Percentiles rank a stretch among this genome's conserved stretches.
Conservation (phyloP, 208 protist species). For the Wallacemonas sp. region DNA sequence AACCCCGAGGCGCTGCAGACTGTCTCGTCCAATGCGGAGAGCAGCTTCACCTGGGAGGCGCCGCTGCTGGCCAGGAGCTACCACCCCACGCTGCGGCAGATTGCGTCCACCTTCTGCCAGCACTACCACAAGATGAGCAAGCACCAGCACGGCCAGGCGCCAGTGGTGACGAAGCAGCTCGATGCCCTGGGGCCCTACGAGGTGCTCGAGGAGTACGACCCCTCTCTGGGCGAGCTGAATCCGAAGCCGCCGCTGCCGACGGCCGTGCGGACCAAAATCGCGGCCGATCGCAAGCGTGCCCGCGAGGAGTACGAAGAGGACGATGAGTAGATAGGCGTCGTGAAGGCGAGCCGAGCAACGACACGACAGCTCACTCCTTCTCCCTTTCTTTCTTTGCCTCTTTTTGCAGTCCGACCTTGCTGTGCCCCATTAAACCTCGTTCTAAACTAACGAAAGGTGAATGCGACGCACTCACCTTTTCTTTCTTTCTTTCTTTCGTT, state of each 20-base stretch:
- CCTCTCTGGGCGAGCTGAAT: slow-evolving; percentile 74
- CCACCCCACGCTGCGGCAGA: slow-evolving; percentile 84
- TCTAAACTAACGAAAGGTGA: too few relatives aligned
- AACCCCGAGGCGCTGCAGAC: slow-evolving; percentile 87
- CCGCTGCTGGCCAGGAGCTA: slow-evolving; percentile 73
- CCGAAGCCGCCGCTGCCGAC: slow-evolving; percentile 65
- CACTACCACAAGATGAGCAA: slow-evolving; percentile 87
- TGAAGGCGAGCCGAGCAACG: too few relatives aligned
- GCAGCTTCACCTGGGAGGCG: slow-evolving; percentile 90
- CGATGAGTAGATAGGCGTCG: not conserved
- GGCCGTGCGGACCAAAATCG: slow-evolving; percentile 34
- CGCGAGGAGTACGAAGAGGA: slow-evolving; percentile 18
- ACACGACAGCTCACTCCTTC: too few relatives aligned
- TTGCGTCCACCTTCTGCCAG: slow-evolving; percentile 77
- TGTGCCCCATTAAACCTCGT: too few relatives aligned
- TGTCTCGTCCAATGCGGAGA: slow-evolving; percentile 78
- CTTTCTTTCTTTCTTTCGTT: too few relatives aligned
- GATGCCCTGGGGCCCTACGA: slow-evolving; percentile 89
- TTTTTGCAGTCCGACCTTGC: too few relatives aligned
- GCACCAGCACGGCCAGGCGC: slow-evolving; percentile 81
- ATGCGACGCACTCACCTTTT: too few relatives aligned
- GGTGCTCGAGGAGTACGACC: slow-evolving; percentile 90
- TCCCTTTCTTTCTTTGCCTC: too few relatives aligned
- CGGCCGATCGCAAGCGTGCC: slow-evolving; percentile 22
- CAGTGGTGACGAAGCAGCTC: slow-evolving; percentile 86